Evolutionary conservation across 179 eudicot genomes (phyloP).

Genomic region (Pouteria campechiana): DNA sequence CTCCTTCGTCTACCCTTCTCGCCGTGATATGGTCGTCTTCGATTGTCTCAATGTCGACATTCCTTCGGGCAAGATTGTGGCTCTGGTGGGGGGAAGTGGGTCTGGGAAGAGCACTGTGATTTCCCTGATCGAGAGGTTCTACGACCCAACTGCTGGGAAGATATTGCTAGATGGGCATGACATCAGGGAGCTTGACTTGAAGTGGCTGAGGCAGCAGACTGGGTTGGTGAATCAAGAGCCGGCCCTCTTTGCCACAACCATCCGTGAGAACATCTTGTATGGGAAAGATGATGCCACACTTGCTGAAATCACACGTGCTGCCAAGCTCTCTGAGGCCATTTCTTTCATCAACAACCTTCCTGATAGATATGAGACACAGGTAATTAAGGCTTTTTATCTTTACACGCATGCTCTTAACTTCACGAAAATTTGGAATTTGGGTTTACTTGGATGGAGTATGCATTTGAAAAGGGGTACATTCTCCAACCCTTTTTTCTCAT

Average conservation of each 20-base stretch:
- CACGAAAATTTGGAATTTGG: no score
- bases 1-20: conserved; percentile 82
- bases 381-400: no score
- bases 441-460: no score
- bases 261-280: conserved; percentile 79
- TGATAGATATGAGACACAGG: conserved; percentile 93
- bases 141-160: conserved; percentile 73
- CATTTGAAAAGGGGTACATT: no score
- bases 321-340: conserved; percentile 85
- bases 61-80: conserved; percentile 81
- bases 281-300: conserved; percentile 83
- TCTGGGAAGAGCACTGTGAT: conserved; percentile 94
- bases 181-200: conserved; percentile 59
- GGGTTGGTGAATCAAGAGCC: conserved; percentile 98
- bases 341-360: conserved; percentile 84
- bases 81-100: conserved; percentile 96
- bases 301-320: conserved; percentile 82
- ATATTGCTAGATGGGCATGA: conserved; percentile 66
- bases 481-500: no score
- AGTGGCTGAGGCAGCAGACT: conserved; percentile 83
- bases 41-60: conserved; percentile 55
- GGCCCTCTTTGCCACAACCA: conserved; percentile 90
- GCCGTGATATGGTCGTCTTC: conserved; percentile 76
- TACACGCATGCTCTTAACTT: no score
- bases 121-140: conserved; percentile 91